Base-by-base conservation (phyloP, 2,329 filamentous ascomycete species). In the Pyrenophora seminiperda region DNA sequence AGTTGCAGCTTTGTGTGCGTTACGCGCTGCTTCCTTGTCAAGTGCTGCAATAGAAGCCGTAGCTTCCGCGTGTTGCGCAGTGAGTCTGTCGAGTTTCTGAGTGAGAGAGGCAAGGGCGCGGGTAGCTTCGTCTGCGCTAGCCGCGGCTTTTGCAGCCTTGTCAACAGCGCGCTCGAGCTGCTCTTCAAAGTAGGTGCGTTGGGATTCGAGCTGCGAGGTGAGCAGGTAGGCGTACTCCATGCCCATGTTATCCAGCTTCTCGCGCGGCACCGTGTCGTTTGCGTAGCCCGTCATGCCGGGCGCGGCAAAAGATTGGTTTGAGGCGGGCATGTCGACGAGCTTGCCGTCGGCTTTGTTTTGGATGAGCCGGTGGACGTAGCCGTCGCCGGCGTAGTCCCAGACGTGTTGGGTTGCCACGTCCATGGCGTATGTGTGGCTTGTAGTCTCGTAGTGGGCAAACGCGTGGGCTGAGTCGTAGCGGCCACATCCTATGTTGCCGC, bases 321-420 rank as follows among this genome's bases (percentile, higher is more conserved):
- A 69, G 2, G 82, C 81, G 0, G 91, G 90, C n/a, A 97, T 80
- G 72, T 97, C 93, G 14, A 97, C 89, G 3, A 96, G 81, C 72
- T 96, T 96, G 18, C 90, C 90, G 70, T 96, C 91, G 7, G 90
- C 87, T 76, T 97, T 96, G 67, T 91, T 91, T 59, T 96, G 89
- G 47, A 99, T 96, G 42, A 97, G 84, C 7, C 94, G 87, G 73
- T 99, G 94, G 40, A 97, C 94, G 81, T 96, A 99, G 67, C 88
- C 89, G 68, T 99, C 94, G 4, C 90, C 91, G 0, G 90, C 90
- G 59, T 99, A 99, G 73, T 99, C 94, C 94, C 94, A 99, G 1
- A 99, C 92, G 63, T 96, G 88, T 71, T 99, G 93, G 0, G 91
- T 96, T 54, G 88, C 86, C 30, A 97, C 84, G 70, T 99, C 94